phyloP scores from a whole-genome alignment of 495 filamentous ascomycete species.

The Aspergillus asperescens region DNA sequence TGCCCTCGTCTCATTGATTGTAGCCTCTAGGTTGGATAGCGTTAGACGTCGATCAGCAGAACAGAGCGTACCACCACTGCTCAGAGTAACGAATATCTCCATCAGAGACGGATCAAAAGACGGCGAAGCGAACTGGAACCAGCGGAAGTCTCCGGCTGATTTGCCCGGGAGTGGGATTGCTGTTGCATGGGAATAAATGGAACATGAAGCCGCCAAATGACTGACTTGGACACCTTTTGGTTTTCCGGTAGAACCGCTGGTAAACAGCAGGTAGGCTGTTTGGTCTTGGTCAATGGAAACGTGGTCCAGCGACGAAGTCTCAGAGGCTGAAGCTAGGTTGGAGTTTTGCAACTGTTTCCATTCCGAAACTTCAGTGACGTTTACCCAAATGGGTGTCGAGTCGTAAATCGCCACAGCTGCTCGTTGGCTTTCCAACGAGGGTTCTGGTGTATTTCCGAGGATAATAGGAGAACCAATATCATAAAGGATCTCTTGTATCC shows the following conservation, averaged over 20 bases:
- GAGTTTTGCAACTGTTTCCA: conserved; percentile 15
- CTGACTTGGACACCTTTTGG: conserved; percentile 78
- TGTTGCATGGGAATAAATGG: conserved; percentile 59
- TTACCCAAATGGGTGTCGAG: conserved; percentile 19
- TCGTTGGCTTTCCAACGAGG: conserved; percentile 3
- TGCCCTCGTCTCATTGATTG: conserved; percentile 23
- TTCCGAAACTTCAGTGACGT: conserved; percentile 21
- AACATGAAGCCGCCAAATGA: conserved; percentile 66
- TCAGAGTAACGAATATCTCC: conserved; percentile 76
- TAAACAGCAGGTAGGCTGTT: conserved; percentile 81
- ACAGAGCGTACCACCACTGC: conserved; percentile 57
- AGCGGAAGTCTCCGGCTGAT: conserved; percentile 58
- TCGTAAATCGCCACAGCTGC: background rate
- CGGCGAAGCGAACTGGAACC: conserved; percentile 78
- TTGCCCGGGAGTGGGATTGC: conserved; percentile 36
- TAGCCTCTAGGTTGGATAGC: conserved; percentile 22
- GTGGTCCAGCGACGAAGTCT: background rate
- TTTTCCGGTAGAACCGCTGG: conserved; percentile 75
- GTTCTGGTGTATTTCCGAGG: conserved; percentile 29
- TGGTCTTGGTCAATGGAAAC: conserved; percentile 29
- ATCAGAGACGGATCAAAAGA: conserved; percentile 83
- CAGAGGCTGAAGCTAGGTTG: background rate
- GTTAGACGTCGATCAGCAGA: conserved; percentile 24
- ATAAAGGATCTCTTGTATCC: conserved; percentile 61
- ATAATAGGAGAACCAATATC: conserved; percentile 57